These are phyloP conservation scores for Straminergon stramineum DNA, from an alignment of 225 moss, liverwort and hornwort species.

Conservation along the genomic window DNA sequence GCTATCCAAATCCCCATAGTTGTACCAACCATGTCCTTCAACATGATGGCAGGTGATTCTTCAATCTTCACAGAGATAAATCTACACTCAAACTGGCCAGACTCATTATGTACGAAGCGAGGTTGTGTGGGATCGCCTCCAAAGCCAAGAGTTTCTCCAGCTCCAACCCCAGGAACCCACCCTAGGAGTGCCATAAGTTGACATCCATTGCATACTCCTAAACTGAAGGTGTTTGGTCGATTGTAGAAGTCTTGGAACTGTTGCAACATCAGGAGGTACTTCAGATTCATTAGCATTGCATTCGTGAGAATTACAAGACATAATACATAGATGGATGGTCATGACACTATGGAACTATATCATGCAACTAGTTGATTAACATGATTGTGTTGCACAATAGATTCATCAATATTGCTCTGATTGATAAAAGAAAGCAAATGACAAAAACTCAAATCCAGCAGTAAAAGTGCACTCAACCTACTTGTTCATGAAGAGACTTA, in stretches of 20 bases:
- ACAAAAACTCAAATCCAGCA: too few relatives aligned
- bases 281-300: too few relatives aligned
- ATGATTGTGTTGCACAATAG: too few relatives aligned
- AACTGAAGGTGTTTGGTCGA: slow-evolving; percentile 76
- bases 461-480: slow-evolving; percentile 26
- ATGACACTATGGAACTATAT: too few relatives aligned
- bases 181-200: slow-evolving; percentile 92
- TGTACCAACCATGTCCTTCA: slow-evolving; percentile 83
- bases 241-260: slow-evolving; percentile 95
- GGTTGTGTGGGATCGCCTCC: slow-evolving; percentile 60
- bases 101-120: slow-evolving; percentile 93
- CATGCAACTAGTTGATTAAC: too few relatives aligned
- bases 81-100: slow-evolving; percentile 84
- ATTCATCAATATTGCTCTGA: too few relatives aligned
- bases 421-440: too few relatives aligned
- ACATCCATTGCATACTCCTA: slow-evolving; percentile 95
- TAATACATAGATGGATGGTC: background rate
- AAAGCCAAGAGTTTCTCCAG: slow-evolving; percentile 68
- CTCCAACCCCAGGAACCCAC: slow-evolving; percentile 82
- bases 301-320: background rate
- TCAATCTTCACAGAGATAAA: slow-evolving; percentile 75
- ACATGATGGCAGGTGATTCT: slow-evolving; percentile 83
- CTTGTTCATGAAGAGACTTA: slow-evolving; percentile 30
- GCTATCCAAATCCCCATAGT: slow-evolving; percentile 84
- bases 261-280: background rate